Conservation (phyloP, 176 grass and related monocot species). For the Phoenix dactylifera region DNA sequence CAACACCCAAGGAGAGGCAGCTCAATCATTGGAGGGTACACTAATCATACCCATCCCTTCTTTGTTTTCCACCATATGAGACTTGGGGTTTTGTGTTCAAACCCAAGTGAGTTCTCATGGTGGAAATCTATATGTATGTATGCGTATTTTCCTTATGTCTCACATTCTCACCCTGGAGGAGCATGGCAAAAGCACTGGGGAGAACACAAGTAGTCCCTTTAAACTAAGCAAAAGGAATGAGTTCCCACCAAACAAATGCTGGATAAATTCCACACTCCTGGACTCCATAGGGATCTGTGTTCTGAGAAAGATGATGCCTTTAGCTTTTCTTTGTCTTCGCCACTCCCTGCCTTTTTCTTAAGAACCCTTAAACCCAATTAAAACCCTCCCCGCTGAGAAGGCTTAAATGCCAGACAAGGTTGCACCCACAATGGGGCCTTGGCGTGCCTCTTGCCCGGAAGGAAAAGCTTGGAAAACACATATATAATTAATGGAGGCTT, state of each 20-base stretch:
- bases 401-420: background rate
- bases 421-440: slow-evolving; percentile 2
- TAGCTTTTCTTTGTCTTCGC: slow-evolving; percentile 11
- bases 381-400: slow-evolving; percentile 13
- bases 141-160: no score
- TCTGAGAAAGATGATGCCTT: slow-evolving; percentile 31
- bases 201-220: slow-evolving; percentile 29
- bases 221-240: slow-evolving; percentile 98
- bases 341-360: slow-evolving; percentile 19
- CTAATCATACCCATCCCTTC: slow-evolving; percentile 62
- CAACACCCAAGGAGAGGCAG: slow-evolving; percentile 14
- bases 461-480: slow-evolving; percentile 17
- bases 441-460: slow-evolving; percentile 1
- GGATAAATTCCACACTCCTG: slow-evolving; percentile 21
- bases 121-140: background rate
- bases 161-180: background rate
- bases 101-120: background rate
- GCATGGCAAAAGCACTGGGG: slow-evolving; percentile 7
- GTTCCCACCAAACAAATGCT: slow-evolving; percentile 36
- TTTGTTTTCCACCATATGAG: slow-evolving; percentile 43
- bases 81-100: slow-evolving; percentile 42
- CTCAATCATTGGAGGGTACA: slow-evolving; percentile 91
- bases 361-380: slow-evolving; percentile 16
- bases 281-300: slow-evolving; percentile 83
- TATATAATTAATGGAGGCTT: background rate